A percentile compares a stretch with the other conserved stretches of the same genome.
These are phyloP conservation scores for Fusarium dlaminii DNA, from an alignment of 2,329 filamentous ascomycete species.

Conservation along the genomic window DNA sequence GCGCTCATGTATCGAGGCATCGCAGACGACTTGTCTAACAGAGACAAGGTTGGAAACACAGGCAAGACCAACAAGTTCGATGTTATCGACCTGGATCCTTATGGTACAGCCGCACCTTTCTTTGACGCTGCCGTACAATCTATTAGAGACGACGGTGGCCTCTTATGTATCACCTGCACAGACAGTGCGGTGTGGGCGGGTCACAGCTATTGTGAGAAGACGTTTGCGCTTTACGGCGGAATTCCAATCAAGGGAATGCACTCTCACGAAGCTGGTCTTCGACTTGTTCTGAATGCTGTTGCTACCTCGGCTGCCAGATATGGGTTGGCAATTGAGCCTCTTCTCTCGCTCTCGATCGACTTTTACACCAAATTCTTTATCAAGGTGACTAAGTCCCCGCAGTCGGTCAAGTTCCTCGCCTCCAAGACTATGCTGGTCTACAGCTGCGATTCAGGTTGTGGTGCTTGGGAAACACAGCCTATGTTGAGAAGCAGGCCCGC, in stretches of 20 bases:
- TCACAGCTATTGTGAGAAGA: conserved; percentile 92
- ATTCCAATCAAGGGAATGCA: conserved; percentile 84
- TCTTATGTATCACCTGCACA: conserved; percentile 95
- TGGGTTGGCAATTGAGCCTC: conserved; percentile 86
- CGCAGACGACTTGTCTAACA: conserved; percentile 60
- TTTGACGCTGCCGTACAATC: conserved; percentile 90
- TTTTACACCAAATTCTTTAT: conserved; percentile 95
- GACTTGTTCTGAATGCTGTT: conserved; percentile 85
- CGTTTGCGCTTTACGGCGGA: conserved; percentile 92
- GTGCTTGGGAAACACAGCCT: conserved; percentile 87
- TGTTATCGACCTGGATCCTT: conserved; percentile 96
- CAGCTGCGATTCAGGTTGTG: conserved; percentile 89
- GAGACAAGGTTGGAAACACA: conserved; percentile 52
- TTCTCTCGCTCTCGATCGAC: conserved; percentile 93
- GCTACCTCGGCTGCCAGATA: conserved; percentile 84
- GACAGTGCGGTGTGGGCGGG: conserved; percentile 96
- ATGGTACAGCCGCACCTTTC: conserved; percentile 92
- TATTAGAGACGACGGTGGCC: conserved; percentile 82
- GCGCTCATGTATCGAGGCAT: conserved; percentile 87
- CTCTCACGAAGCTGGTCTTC: conserved; percentile 89
- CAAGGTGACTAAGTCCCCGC: conserved; percentile 79
- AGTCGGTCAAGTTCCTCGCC: conserved; percentile 88
- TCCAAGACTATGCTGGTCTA: conserved; percentile 94
- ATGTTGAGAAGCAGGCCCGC: conserved; percentile 75
- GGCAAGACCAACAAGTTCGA: conserved; percentile 72